Percentiles rank a stretch among this genome's conserved stretches.
Conservation (phyloP, 768 basidiomycete genomes). For the Lepiota brunneoincarnata region DNA sequence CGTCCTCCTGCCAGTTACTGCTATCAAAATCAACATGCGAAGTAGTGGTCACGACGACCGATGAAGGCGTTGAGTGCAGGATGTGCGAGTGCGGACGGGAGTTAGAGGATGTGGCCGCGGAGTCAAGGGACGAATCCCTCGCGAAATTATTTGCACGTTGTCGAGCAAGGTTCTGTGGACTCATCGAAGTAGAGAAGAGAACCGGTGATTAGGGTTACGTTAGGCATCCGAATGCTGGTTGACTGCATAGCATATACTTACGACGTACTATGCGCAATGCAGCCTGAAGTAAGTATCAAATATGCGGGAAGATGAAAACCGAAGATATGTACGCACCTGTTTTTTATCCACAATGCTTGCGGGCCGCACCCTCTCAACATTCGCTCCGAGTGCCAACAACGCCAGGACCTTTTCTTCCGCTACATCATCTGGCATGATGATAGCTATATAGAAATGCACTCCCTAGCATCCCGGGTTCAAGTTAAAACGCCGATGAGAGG, state of each 20-base stretch:
- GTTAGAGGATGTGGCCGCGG: conserved; percentile 14
- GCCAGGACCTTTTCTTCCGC: conserved; percentile 90
- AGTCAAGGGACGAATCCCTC: conserved; percentile 29
- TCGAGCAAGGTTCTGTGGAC: conserved; percentile 77
- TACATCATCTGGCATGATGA: conserved; percentile 88
- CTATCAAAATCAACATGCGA: conserved; percentile 36
- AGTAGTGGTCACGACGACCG: conserved; percentile 53
- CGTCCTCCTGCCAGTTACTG: conserved; percentile 32
- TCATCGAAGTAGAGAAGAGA: too few relatives aligned
- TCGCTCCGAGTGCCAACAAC: conserved; percentile 78
- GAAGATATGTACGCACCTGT: conserved; percentile 50
- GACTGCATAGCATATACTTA: conserved; percentile 23
- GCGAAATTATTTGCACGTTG: conserved; percentile 78
- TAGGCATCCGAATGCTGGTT: neutral
- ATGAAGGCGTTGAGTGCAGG: conserved; percentile 40
- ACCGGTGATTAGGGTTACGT: neutral
- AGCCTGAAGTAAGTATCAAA: conserved; percentile 1
- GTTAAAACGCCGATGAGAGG: neutral
- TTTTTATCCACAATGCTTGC: conserved; percentile 97
- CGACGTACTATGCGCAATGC: conserved; percentile 51
- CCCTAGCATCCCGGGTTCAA: neutral
- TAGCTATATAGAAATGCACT: conserved; percentile 45
- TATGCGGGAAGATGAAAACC: neutral
- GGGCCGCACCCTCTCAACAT: conserved; percentile 88
- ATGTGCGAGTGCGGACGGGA: conserved; percentile 23